These are phyloP conservation scores for Parathielavia appendiculata DNA, from an alignment of 495 filamentous ascomycete genomes.

Conservation along the genomic window DNA sequence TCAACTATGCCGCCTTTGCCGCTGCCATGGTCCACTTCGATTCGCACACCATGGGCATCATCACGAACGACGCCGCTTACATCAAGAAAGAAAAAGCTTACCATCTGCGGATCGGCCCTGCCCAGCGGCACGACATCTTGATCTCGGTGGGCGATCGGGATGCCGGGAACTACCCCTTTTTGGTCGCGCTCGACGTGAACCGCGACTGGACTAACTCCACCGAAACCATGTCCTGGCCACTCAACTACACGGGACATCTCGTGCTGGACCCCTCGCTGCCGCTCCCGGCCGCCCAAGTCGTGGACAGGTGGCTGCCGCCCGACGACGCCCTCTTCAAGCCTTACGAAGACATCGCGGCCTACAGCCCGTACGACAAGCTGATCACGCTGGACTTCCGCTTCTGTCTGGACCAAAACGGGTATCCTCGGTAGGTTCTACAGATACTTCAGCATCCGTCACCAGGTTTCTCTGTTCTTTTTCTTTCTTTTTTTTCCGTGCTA, in stretches of 20 bases:
- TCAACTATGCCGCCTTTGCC: conserved; percentile 65
- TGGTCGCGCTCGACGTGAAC: conserved; percentile 46
- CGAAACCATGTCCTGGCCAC: conserved; percentile 27
- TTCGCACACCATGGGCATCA: conserved; percentile 58
- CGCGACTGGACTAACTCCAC: conserved; percentile 37
- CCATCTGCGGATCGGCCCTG: conserved; percentile 48
- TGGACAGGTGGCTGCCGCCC: conserved; percentile 53
- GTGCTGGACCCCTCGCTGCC: conserved; percentile 56
- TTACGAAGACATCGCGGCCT: conserved; percentile 46
- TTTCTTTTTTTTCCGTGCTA: not conserved
- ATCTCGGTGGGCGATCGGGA: conserved; percentile 30
- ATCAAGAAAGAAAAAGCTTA: conserved; percentile 32
- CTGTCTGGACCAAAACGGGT: conserved; percentile 56
- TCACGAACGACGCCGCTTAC: conserved; percentile 47
- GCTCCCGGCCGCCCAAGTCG: conserved; percentile 40
- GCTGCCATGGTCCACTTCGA: conserved; percentile 58
- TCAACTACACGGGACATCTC: conserved; percentile 54
- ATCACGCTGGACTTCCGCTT: conserved; percentile 57
- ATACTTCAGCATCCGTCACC: too few relatives aligned
- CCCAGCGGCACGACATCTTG: conserved; percentile 63
- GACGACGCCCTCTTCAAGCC: conserved; percentile 62
- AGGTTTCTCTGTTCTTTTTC: too few relatives aligned
- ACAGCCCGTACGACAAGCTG: conserved; percentile 46
- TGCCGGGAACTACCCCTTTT: conserved; percentile 54
- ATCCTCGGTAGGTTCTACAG: conserved; percentile 48